Percentiles rank a stretch among this genome's conserved stretches.
Conservation (phyloP, 495 filamentous ascomycete genomes). For the Aspergillus funiculosus region DNA sequence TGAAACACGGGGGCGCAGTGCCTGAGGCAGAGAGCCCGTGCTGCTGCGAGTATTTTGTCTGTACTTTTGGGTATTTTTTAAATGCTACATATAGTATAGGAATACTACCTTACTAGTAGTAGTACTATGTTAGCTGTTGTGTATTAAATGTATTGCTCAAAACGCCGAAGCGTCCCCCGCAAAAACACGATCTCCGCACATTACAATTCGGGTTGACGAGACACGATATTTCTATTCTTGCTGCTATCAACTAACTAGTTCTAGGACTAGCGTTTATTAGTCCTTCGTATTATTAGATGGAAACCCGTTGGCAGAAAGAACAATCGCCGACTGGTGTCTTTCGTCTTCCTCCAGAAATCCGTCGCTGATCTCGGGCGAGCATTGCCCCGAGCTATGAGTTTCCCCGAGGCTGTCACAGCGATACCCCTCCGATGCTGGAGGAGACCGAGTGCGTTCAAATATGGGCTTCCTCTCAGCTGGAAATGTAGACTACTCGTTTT, state of each 20-base stretch:
- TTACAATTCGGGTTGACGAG: not conserved
- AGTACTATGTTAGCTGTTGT: no score
- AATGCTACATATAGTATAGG: no score
- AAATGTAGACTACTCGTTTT: no score
- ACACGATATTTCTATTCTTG: no score
- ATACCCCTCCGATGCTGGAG: slow-evolving; percentile 12
- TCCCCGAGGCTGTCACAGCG: not conserved
- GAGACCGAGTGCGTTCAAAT: slow-evolving; percentile 15
- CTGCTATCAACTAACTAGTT: no score
- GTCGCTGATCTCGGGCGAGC: slow-evolving; percentile 25
- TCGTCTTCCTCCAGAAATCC: slow-evolving; percentile 4
- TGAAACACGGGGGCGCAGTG: not conserved
- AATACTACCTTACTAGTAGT: no score
- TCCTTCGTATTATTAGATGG: no score
- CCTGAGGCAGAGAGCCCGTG: no score
- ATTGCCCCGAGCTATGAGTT: slow-evolving; percentile 30
- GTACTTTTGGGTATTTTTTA: no score
- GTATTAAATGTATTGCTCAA: no score
- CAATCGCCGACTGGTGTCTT: slow-evolving; percentile 4
- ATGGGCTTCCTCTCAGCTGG: slow-evolving; percentile 3
- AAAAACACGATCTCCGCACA: slow-evolving; percentile 10
- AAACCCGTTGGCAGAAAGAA: not conserved
- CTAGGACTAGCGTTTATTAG: no score
- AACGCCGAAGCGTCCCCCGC: slow-evolving; percentile 12
- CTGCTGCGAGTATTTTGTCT: no score